These are phyloP conservation scores for Mycena vitilis DNA, from an alignment of 768 basidiomycete genomes.

Conservation along the genomic window DNA sequence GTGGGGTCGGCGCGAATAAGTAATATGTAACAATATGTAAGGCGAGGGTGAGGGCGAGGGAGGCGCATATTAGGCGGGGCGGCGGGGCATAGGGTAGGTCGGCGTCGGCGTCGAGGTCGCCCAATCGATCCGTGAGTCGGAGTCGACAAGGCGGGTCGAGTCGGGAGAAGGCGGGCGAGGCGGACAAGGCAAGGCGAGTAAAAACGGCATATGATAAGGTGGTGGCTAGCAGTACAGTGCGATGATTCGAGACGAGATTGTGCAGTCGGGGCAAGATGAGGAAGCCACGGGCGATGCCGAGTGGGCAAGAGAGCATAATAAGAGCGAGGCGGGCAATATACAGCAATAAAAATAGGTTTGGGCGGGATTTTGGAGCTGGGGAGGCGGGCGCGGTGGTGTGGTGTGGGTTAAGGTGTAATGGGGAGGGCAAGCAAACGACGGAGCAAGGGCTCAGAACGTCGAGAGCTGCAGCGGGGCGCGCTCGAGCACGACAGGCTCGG, in stretches of 20 bases:
- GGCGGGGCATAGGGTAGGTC: too few species aligned
- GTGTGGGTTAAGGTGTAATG: too few species aligned
- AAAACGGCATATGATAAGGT: background rate
- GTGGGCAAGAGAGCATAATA: too few species aligned
- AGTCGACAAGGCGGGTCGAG: background rate
- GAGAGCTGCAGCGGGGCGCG: conserved; percentile 65
- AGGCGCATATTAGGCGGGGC: too few species aligned
- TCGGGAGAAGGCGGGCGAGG: background rate
- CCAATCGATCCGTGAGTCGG: too few species aligned
- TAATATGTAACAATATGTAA: too few species aligned
- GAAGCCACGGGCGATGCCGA: background rate
- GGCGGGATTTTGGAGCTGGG: too few species aligned
- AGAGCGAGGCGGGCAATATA: conserved; percentile 49
- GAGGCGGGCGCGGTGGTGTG: too few species aligned
- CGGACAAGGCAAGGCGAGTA: too few species aligned
- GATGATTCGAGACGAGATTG: background rate
- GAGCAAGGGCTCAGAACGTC: conserved; percentile 60
- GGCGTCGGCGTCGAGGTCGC: too few species aligned
- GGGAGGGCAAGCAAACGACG: conserved; percentile 23
- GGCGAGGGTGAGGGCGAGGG: too few species aligned
- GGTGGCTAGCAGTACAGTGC: background rate
- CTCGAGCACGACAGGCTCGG: conserved; percentile 56
- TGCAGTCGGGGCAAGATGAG: background rate
- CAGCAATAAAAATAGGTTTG: conserved; percentile 57
- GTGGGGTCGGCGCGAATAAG: too few species aligned